Conservation (phyloP, 202 grass and related monocot species). For the Setaria italica region DNA sequence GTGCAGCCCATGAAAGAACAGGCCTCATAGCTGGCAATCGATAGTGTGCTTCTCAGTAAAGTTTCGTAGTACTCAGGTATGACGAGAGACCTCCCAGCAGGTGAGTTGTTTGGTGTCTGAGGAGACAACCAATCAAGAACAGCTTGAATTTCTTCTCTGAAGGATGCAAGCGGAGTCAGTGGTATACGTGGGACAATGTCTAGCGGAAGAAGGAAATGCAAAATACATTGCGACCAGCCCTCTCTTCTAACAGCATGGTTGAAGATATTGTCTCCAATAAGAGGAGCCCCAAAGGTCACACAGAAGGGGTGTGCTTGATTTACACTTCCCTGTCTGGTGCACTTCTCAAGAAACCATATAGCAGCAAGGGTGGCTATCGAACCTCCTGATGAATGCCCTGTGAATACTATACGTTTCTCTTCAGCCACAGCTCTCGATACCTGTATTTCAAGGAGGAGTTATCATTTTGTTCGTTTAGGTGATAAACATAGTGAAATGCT, state of each 20-base stretch:
- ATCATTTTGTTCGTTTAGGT: not conserved
- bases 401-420: conserved; percentile 82
- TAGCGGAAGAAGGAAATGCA: conserved; percentile 72
- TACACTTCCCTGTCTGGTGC: conserved; percentile 53
- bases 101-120: conserved; percentile 61
- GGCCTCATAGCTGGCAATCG: conserved; percentile 82
- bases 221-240: conserved; percentile 79
- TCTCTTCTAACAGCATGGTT: conserved; percentile 84
- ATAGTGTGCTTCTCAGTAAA: conserved; percentile 72
- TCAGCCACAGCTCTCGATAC: conserved; percentile 69
- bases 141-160: conserved; percentile 74
- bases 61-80: conserved; percentile 70
- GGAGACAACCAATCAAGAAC: conserved; percentile 71
- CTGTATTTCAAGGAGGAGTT: conserved; percentile 41
- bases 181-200: conserved; percentile 84
- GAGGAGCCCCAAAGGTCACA: conserved; percentile 91
- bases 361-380: conserved; percentile 76
- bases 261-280: conserved; percentile 75
- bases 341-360: conserved; percentile 89
- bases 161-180: conserved; percentile 68
- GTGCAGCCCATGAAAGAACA: conserved; percentile 95
- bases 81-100: conserved; percentile 51
- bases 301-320: conserved; percentile 78
- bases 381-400: conserved; percentile 88
- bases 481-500: not conserved